Evolutionary conservation across 176 grass and related monocot species (phyloP).

Genomic region (barley (Hordeum vulgare)): MorexV3_pseudomolecules_assembly NC_058518.1:407793393-407793892

Average conservation of each 20-base stretch:
- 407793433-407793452: not conserved
- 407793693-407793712: not conserved
- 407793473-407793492: no score
- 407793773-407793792: not conserved
- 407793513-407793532: no score
- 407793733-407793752: not conserved
- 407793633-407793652: not conserved
- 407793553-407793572: no score
- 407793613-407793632: not conserved
- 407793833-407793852: not conserved
- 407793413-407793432: slow-evolving; percentile 10
- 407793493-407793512: no score
- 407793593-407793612: no score
- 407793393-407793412: slow-evolving; percentile 10
- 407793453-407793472: not conserved
- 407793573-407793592: no score
- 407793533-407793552: no score
- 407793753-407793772: not conserved
- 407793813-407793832: not conserved
- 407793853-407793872: not conserved
- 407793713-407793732: not conserved
- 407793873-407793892: not conserved
- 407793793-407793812: not conserved
- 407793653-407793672: not conserved
- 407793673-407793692: not conserved